A percentile compares a stretch with the other conserved stretches of the same genome.
Evolutionary conservation across 2,329 filamentous ascomycete species (phyloP).

Genomic region (Cladophialophora psammophila): DNA sequence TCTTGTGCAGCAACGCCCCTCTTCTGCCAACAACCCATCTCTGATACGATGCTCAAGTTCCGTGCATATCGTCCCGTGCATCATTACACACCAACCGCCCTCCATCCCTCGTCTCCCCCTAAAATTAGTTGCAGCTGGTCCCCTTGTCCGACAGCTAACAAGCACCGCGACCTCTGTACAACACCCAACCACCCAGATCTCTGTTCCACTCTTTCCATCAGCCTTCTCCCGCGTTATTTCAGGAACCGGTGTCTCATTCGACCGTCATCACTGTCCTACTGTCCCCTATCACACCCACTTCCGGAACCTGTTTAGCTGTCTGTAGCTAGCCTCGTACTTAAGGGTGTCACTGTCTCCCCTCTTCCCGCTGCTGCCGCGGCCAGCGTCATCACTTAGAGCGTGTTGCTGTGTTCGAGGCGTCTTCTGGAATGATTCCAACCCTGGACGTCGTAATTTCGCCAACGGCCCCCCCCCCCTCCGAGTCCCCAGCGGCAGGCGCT

Average conservation of each 20-base stretch:
- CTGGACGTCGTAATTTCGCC: not conserved
- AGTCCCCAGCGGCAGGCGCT: too few species aligned
- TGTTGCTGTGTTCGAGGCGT: not conserved
- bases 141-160: not conserved
- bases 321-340: conserved; percentile 14
- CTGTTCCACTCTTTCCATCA: not conserved
- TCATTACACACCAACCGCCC: not conserved
- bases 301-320: not conserved
- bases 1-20: not conserved
- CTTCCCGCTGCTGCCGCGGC: not conserved
- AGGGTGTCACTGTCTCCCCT: not conserved
- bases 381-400: not conserved
- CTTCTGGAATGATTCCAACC: conserved; percentile 14
- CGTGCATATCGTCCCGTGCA: conserved; percentile 10
- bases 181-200: conserved; percentile 10
- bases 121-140: conserved; percentile 10
- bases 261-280: not conserved
- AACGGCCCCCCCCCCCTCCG: not conserved
- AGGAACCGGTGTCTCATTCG: conserved; percentile 20
- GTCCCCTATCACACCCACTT: not conserved
- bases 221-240: not conserved
- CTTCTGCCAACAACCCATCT: not conserved
- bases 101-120: not conserved
- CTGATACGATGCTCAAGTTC: conserved; percentile 5
- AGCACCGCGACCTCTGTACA: not conserved